Evolutionary conservation across 2,329 filamentous ascomycete species (phyloP), one percentile per base, ranked within the genome.

Genomic region (Fragosphaeria purpurea): DNA sequence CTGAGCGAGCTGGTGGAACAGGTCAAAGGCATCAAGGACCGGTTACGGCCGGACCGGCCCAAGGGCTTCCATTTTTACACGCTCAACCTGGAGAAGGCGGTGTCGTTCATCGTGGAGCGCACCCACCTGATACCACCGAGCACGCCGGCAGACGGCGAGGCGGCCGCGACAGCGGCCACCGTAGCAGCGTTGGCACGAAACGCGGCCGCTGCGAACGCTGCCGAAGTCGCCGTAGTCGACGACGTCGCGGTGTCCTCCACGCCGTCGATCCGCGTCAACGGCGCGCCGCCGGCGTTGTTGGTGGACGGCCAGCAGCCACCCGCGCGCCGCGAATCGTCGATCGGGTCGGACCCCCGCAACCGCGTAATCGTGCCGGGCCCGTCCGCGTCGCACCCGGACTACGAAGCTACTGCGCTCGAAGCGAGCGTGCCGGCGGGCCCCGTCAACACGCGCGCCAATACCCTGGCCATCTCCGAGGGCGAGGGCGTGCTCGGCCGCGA

Each of bases 61-160:
- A 76, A 82, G 59, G 93, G 93, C 6, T 95, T 96, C 67, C 93
- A 98, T 64, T 97, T 98, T 68, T 98, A 96, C 67, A 97, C 93
- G 0, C 73, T 98, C 47, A 98, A 98, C 63, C 73, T 97, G 35
- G 91, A 97, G 66, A 98, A 97, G 69, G 87, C 89, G 0, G 90
- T 98, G 3, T 88, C 90, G 0, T 93, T 96, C 60, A 91, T 97
- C 54, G 69, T 97, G 0, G 90, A 97, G 70, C 75, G 85, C 51
- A 88, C 86, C 33, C 70, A 84, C n/a, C 76, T 98, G 50, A 95
- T 97, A 50, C 85, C 87, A 1, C 68, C 72, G 1, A 58, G 62
- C 37, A 64, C 66, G 5, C 72, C 77, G 1, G 68, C 70, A 10
- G 67, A 70, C n/a, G 70, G 73, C 6, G 71, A 74, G 13, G 67